phyloP scores from a whole-genome alignment of 2,329 filamentous ascomycete species.

The Trichoderma afroharzianum region DNA sequence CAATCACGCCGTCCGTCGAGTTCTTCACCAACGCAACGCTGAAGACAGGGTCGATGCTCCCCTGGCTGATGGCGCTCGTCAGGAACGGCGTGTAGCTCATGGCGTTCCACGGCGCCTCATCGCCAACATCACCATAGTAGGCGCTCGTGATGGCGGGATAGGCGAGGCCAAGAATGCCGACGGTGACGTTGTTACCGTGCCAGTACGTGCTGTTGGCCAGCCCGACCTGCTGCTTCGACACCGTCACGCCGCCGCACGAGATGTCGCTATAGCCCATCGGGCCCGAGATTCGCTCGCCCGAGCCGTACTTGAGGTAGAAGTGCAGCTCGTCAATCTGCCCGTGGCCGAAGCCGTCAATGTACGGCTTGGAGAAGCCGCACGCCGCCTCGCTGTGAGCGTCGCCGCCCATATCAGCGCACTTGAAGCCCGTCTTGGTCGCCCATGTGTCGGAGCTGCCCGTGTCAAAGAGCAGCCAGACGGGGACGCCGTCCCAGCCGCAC shows the following conservation, averaged over 20 bases:
- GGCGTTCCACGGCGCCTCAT: conserved; percentile 38
- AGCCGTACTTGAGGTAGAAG: conserved; percentile 45
- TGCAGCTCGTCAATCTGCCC: conserved; percentile 40
- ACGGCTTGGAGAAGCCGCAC: conserved; percentile 41
- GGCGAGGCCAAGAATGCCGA: conserved; percentile 49
- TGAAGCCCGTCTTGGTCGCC: conserved; percentile 40
- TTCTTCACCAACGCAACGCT: conserved; percentile 47
- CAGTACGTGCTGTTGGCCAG: conserved; percentile 49
- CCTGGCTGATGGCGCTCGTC: conserved; percentile 46
- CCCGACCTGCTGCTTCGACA: conserved; percentile 44
- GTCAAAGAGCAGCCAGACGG: conserved; percentile 44
- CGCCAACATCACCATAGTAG: conserved; percentile 38
- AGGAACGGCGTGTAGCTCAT: conserved; percentile 47
- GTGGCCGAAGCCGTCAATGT: conserved; percentile 39
- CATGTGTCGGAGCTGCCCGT: conserved; percentile 53
- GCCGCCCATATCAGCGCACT: conserved; percentile 39
- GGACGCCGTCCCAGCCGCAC: conserved; percentile 38
- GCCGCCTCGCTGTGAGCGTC: conserved; percentile 27
- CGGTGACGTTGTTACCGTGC: conserved; percentile 50
- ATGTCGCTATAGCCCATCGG: conserved; percentile 47
- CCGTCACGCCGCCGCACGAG: conserved; percentile 42
- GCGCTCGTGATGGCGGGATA: conserved; percentile 49
- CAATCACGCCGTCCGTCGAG: conserved; percentile 43
- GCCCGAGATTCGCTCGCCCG: conserved; percentile 46
- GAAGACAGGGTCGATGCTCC: conserved; percentile 43